phyloP scores from a whole-genome alignment of 805 yeast genomes.

The Sugiyamaella valdiviana region DNA sequence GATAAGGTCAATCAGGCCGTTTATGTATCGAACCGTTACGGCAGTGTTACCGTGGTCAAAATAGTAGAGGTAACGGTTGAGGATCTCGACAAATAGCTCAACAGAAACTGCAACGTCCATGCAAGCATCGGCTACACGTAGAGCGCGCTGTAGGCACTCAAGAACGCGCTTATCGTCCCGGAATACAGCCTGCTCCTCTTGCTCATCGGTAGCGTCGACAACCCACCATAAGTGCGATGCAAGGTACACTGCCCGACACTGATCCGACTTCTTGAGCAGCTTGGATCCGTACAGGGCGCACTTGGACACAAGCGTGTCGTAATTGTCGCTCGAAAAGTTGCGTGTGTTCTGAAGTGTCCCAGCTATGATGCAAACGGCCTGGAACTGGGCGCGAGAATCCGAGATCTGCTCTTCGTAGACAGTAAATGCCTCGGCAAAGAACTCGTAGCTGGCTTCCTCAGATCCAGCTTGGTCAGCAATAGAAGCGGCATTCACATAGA shows the following conservation, averaged over 20 bases:
- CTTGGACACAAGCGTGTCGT: constrained; percentile 75
- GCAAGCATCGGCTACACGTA: constrained; percentile 89
- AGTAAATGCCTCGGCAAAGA: constrained; percentile 80
- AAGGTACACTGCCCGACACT: constrained; percentile 80
- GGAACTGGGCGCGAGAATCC: constrained; percentile 49
- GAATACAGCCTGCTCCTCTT: constrained; percentile 35
- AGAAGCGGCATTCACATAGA: constrained; percentile 60
- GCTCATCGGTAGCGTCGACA: constrained; percentile 51
- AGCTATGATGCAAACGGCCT: constrained; percentile 45
- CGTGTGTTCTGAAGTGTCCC: constrained; percentile 49
- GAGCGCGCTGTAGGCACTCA: constrained; percentile 83
- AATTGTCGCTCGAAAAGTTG: constrained; percentile 55
- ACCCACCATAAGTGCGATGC: constrained; percentile 96
- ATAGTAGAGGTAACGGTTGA: constrained; percentile 79
- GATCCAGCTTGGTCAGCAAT: constrained; percentile 71
- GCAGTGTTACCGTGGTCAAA: constrained; percentile 70
- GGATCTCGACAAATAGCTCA: constrained; percentile 82
- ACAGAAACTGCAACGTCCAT: constrained; percentile 71
- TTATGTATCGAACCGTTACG: constrained; percentile 68
- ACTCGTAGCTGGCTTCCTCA: constrained; percentile 76
- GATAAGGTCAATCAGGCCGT: constrained; percentile 80
- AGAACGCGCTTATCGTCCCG: constrained; percentile 66
- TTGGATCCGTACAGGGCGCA: constrained; percentile 84
- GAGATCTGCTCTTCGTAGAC: constrained; percentile 65
- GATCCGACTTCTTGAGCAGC: constrained; percentile 85